A percentile compares a stretch with the other conserved stretches of the same genome.
Conservation (phyloP, 345 rosid species). For the Aquilaria malaccensis region DNA sequence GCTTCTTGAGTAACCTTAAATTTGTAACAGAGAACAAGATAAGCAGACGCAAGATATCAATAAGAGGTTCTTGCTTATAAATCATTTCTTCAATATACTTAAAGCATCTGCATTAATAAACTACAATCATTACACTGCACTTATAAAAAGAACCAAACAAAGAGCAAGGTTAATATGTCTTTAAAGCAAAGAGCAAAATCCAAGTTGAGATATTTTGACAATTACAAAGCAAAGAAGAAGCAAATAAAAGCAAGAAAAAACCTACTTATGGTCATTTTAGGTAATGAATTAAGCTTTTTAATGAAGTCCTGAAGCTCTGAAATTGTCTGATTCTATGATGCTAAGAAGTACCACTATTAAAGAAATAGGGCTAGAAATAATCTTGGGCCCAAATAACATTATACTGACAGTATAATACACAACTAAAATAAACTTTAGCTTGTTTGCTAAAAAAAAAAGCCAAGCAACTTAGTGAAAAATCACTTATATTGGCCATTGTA, state of each 20-base stretch:
- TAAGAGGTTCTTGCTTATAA: slow-evolving; percentile 94
- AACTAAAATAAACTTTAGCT: background rate
- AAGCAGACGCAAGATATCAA: slow-evolving; percentile 62
- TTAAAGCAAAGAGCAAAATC: slow-evolving; percentile 34
- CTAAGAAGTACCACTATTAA: slow-evolving; percentile 18
- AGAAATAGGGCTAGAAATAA: background rate
- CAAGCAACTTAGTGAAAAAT: slow-evolving; percentile 1
- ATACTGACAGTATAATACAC: too few species aligned
- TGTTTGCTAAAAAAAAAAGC: background rate
- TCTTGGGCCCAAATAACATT: too few species aligned
- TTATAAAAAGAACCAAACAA: background rate
- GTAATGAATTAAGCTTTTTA: slow-evolving; percentile 90
- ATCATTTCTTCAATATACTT: slow-evolving; percentile 96
- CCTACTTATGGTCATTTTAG: slow-evolving; percentile 81
- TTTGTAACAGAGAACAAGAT: slow-evolving; percentile 81
- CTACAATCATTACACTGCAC: background rate
- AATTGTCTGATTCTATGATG: slow-evolving; percentile 70
- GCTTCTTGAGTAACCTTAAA: slow-evolving; percentile 82
- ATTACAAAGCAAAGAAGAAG: background rate
- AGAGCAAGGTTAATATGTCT: slow-evolving; percentile 98
- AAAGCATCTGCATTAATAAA: slow-evolving; percentile 62
- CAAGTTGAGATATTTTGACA: background rate
- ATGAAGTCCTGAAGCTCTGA: slow-evolving; percentile 93
- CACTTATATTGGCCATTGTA: background rate
- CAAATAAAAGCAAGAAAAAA: slow-evolving; percentile 13